Evolutionary conservation across 306 rosid genomes (phyloP).

Genomic region (Purshia tridentata): DNA sequence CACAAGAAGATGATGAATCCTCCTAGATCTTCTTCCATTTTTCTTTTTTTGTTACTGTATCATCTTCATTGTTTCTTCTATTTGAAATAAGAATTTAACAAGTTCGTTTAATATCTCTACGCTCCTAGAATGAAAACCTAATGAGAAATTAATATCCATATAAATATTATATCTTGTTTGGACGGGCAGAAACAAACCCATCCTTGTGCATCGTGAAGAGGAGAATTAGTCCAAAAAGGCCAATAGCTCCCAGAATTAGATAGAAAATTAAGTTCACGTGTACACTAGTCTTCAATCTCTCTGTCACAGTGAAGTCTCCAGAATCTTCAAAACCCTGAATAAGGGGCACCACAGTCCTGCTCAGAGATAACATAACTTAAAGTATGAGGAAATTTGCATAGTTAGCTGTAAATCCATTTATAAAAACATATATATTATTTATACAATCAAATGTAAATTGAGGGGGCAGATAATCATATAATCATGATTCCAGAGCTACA

Average conservation of each 20-base stretch:
- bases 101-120: neutral
- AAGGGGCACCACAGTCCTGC: slow-evolving; percentile 99
- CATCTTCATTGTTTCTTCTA: neutral
- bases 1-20: neutral
- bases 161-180: slow-evolving; percentile 19
- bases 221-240: slow-evolving; percentile 73
- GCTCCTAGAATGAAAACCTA: slow-evolving; percentile 3
- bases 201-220: slow-evolving; percentile 57
- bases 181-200: slow-evolving; percentile 54
- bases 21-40: neutral
- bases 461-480: neutral
- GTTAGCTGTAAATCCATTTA: slow-evolving; percentile 17
- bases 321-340: slow-evolving; percentile 99
- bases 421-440: slow-evolving; percentile 19
- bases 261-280: slow-evolving; percentile 86
- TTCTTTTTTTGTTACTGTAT: no score
- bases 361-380: slow-evolving; percentile 47
- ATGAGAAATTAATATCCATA: slow-evolving; percentile 25
- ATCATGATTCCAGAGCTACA: neutral
- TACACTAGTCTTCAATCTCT: slow-evolving; percentile 92
- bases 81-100: neutral
- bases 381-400: slow-evolving; percentile 44
- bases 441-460: neutral
- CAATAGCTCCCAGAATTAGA: slow-evolving; percentile 75
- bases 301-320: slow-evolving; percentile 83